A percentile compares a stretch with the other conserved stretches of the same genome.
Evolutionary conservation across 2,329 filamentous ascomycete species (phyloP).

Genomic region (Harringtonia aguacate): DNA sequence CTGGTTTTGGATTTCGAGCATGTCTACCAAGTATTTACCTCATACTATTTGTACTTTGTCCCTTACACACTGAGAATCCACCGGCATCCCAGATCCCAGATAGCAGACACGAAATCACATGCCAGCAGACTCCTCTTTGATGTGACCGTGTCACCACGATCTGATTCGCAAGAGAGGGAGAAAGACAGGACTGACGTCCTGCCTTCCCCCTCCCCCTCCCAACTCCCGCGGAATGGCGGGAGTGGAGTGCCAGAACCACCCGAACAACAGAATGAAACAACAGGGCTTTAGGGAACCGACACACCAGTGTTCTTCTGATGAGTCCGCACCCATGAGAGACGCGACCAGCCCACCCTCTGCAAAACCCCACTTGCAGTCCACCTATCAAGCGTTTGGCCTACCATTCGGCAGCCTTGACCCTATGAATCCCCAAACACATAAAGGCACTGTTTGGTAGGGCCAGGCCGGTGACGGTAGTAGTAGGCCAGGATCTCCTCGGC

Average conservation of each 20-base stretch:
- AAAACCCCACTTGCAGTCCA: not conserved
- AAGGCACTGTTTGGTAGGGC: not conserved
- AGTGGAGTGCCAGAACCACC: not conserved
- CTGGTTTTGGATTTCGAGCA: no score
- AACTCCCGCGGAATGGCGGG: no score
- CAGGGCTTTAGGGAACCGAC: not conserved
- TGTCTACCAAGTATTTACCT: not conserved
- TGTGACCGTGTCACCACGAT: no score
- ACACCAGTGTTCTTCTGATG: not conserved
- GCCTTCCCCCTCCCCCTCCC: no score
- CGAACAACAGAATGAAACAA: not conserved
- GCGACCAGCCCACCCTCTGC: constrained; percentile 9
- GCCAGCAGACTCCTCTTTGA: no score
- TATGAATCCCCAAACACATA: not conserved
- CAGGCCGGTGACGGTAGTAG: not conserved
- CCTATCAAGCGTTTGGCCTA: constrained; percentile 1
- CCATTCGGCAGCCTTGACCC: no score
- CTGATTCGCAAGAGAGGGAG: no score
- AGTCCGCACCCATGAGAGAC: constrained; percentile 4
- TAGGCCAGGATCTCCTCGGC: constrained; percentile 5
- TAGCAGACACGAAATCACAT: no score
- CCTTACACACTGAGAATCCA: no score
- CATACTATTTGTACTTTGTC: no score
- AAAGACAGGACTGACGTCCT: no score
- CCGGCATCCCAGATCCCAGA: no score